Base-by-base conservation (phyloP, 106 monocot species). In the Acorus calamus region DNA sequence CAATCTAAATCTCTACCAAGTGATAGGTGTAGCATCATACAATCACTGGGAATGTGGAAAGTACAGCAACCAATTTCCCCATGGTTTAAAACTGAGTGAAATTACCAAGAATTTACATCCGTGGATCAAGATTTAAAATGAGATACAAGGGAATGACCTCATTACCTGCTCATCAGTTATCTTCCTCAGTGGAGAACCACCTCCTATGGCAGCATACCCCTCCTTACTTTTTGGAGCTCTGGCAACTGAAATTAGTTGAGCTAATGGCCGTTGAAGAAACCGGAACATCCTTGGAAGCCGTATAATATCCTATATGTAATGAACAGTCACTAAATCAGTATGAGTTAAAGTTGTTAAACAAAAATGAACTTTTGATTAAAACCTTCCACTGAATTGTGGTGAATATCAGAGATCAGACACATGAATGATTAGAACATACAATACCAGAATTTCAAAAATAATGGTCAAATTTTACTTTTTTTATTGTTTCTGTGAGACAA, bases 161-260 rank as follows among this genome's bases (percentile, higher is more conserved):
- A 11, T 57, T 45, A 92, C 92, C 84, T 92, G 92, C 46, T 87
- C 92, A 81, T 84, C 61, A 5, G 92, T 92, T 50, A 92, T 87
- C 68, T 63, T 86, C 13, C 83, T 64, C 62, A 92, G 65, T 49
- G 92, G 87, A 54, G 92, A 92, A 44, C 92, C 92, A 59, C 92
- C 92, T 69, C 92, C 92, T 64, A 92, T 92, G 51, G 92, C 64
- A 81, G 86, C 92, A 84, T 92, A 92, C 11, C 84, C 92, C 59
- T 92, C 84, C 72, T 84, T 87, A 68, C 92, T 87, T 69, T 92
- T 92, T 64, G 87, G 92, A 73, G 92, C 92, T 77, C 92, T 86
- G 6, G 79, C 55, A 69, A 77, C 57, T 53, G 86, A 92, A 49
- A 92, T 87, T 42, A 92, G 67, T 68, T 86, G 78, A 46, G 92